Evolutionary conservation across 495 filamentous ascomycete genomes (phyloP).

Genomic region (Penicillium arizonense): DNA sequence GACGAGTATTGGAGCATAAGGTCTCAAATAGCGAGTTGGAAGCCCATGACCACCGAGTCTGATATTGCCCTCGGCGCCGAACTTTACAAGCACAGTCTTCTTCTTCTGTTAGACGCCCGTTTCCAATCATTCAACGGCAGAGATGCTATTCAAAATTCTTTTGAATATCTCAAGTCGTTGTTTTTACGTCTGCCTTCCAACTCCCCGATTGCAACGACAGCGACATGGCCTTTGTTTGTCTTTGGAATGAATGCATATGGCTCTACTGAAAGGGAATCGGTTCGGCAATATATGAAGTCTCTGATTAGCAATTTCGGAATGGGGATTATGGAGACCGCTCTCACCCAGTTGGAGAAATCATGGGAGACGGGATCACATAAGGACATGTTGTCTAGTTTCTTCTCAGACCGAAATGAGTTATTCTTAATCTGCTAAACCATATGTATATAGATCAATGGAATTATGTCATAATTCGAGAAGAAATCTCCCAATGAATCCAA

Average conservation of each 20-base stretch:
- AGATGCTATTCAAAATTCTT: neutral
- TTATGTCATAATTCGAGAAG: too few relatives aligned
- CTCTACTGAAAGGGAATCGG: neutral
- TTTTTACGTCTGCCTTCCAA: slow-evolving; percentile 11
- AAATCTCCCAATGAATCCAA: too few relatives aligned
- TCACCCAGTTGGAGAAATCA: slow-evolving; percentile 11
- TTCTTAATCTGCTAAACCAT: slow-evolving; percentile 11
- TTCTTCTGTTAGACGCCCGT: slow-evolving; percentile 12
- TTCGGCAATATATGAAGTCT: slow-evolving; percentile 7
- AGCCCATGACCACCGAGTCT: slow-evolving; percentile 6
- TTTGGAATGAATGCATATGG: slow-evolving; percentile 9
- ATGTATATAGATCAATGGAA: neutral
- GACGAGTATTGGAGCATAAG: slow-evolving; percentile 3
- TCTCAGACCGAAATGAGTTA: slow-evolving; percentile 10
- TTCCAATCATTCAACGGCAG: neutral
- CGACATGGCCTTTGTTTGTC: slow-evolving; percentile 17
- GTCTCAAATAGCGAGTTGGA: slow-evolving; percentile 6
- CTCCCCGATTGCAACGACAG: slow-evolving; percentile 15
- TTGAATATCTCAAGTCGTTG: slow-evolving; percentile 4
- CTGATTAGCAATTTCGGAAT: slow-evolving; percentile 11
- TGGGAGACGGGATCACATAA: slow-evolving; percentile 4
- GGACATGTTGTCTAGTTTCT: slow-evolving; percentile 9
- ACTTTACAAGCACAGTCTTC: slow-evolving; percentile 16
- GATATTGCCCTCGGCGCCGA: slow-evolving; percentile 13
- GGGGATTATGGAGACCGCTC: slow-evolving; percentile 16